Evolutionary conservation across 495 filamentous ascomycete species (phyloP), one percentile per base, ranked within the genome.

Genomic region (Elaphomyces granulatus): DNA sequence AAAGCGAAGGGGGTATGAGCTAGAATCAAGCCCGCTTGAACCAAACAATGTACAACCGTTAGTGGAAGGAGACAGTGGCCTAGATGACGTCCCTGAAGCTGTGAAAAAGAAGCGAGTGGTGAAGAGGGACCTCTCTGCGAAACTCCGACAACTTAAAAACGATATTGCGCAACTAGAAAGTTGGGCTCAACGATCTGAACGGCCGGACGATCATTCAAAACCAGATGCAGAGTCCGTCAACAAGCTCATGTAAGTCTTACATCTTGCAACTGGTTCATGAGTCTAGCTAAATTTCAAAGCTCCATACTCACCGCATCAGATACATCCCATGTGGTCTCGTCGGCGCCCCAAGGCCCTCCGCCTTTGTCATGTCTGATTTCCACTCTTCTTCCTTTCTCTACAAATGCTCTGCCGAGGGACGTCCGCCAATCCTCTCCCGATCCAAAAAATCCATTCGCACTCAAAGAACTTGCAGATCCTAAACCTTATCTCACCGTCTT

Each of bases 331-430:
- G 23, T 12, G 23, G 23, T 12, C 23, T 6, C 12, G 6, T 12
- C 23, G 23, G 23, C 19, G 19, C 4, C 20, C 14, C 10, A 21
- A n/a, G 36, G 36, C 2, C 41, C 48, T 15, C 34, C 43, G 4
- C 46, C 59, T 19, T 49, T 64, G 8, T 69, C 65, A 23, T 62
- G 56, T 8, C 41, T 66, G 3, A 53, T 66, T 15, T 62, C 58
- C 2, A 51, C 58, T 19, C 34, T 67, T 21, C 59, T 67, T 12
- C 64, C 63, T 28, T 66, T 66, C 38, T 54, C 59, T 20, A 44
- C 51, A 3, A 66, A 53, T 36, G 45, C 49, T 1, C 49, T 53
- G 33, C 50, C 43, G 14, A 51, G 46, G 3, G 21, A 31, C 8
- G 34, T 42, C 7, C 51, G 33, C n/a, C 37, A 51, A 44, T 20